Conservation (phyloP, 257 asterid genomes). For the Fraxinus excelsior region DNA sequence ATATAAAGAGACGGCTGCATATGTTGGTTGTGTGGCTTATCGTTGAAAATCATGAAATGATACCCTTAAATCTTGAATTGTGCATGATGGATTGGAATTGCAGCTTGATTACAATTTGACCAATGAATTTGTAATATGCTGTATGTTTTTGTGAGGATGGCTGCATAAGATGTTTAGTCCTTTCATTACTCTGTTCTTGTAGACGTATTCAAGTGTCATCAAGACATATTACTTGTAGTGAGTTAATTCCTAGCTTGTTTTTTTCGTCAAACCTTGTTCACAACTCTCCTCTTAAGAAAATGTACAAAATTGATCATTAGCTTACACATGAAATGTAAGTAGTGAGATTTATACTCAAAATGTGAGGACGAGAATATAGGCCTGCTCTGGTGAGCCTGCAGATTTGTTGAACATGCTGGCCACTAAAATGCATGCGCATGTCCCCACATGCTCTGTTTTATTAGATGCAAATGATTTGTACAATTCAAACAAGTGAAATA, state of each 20-base stretch:
- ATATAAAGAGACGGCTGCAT: conserved; percentile 4
- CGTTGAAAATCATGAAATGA: conserved; percentile 12
- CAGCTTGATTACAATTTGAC: neutral
- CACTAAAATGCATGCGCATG: neutral
- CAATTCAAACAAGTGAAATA: neutral
- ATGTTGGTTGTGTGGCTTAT: conserved; percentile 13
- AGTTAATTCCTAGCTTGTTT: neutral
- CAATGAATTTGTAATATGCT: neutral
- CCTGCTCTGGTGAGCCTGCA: neutral
- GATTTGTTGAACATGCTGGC: conserved; percentile 8
- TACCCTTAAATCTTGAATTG: conserved; percentile 8
- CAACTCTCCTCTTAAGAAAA: neutral
- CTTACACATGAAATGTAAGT: neutral
- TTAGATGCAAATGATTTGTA: neutral
- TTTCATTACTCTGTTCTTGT: neutral
- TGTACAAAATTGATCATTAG: neutral
- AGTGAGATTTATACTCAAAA: too few relatives aligned
- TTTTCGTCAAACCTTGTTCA: neutral
- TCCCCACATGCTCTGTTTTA: neutral
- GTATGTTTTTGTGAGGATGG: neutral
- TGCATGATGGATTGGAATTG: neutral
- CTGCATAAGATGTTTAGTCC: neutral
- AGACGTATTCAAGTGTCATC: neutral
- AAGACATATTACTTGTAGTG: neutral
- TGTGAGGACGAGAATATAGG: too few relatives aligned